Base-by-base conservation (phyloP, 2,329 filamentous ascomycete genomes). In the Diplodia sapinea region DNA sequence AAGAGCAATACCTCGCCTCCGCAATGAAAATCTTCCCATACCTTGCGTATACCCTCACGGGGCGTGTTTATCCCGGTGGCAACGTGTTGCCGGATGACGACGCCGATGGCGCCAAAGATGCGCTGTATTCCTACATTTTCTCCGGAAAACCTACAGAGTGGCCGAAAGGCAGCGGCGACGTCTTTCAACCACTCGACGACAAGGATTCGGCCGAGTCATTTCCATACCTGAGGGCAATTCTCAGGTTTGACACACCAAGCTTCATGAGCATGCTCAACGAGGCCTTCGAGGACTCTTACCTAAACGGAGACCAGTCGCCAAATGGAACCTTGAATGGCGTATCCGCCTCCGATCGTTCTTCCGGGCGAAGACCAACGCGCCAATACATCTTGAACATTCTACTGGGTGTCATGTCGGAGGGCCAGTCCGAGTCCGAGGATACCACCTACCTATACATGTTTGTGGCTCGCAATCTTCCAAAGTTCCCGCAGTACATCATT, bases 371-470 rank as follows among this genome's bases (percentile, higher is more conserved):
- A 33, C 81, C 97, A 61, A 95, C 95, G 74, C 88, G 95, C 40
- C 95, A 99, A 78, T 97, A 96, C 74, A 88, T 99, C 69, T 86
- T 97, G 71, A 94, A 92, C 56, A 96, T 97, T 67, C 82, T 99
- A 68, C 85, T 96, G 12, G 93, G 97, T 76, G 90, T 97, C 33
- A 96, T 99, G 92, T 91, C 89, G 61, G 82, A 88, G 0, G 83
- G 85, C 4, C 88, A 91, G 56, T 98, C 97, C 78, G 86, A 88
- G 0, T 80, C 89, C 0, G 88, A 91, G 69, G 93, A 98, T 75
- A 94, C 91, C 13, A 92, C 99, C 67, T 99, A 97, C 78, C 86
- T 99, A 54, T 93, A 99, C 79, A 99, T 99, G 93, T 99, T 99
- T 75, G 91, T 99, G 75, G 94, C 95, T 20, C 89, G 95, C 67